Conservation (phyloP, 345 rosid species). For the Reutealis trisperma region DNA sequence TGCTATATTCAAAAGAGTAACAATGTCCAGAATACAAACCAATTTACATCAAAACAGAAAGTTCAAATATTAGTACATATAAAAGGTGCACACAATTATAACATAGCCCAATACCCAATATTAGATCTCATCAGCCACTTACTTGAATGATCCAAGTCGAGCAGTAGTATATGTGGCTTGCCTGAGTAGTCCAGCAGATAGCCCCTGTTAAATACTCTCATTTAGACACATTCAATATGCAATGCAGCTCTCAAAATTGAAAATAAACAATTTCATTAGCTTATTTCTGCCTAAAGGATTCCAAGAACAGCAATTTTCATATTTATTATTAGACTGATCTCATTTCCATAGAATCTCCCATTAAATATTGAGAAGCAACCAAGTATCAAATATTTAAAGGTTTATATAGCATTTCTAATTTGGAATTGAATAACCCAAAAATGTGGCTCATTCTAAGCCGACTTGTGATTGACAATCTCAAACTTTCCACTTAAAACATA, state of each 20-base stretch:
- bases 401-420: background rate
- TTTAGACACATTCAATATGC: background rate
- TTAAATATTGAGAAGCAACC: background rate
- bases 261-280: background rate
- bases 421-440: background rate
- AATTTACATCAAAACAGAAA: background rate
- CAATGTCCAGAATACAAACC: background rate
- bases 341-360: background rate
- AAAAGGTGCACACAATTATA: background rate
- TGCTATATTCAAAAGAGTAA: background rate
- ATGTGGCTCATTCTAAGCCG: background rate
- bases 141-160: conserved; percentile 95
- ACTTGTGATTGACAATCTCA: background rate
- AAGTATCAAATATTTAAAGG: background rate
- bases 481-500: background rate
- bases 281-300: background rate
- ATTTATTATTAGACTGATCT: background rate
- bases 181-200: conserved; percentile 90
- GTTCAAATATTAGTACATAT: too few relatives aligned
- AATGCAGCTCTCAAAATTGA: background rate
- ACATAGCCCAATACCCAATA: background rate
- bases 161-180: conserved; percentile 99
- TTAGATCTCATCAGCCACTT: conserved; percentile 27
- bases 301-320: background rate
- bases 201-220: conserved; percentile 49